phyloP scores from a whole-genome alignment of 176 grass and related monocot genomes.

The Chloris gayana region DNA sequence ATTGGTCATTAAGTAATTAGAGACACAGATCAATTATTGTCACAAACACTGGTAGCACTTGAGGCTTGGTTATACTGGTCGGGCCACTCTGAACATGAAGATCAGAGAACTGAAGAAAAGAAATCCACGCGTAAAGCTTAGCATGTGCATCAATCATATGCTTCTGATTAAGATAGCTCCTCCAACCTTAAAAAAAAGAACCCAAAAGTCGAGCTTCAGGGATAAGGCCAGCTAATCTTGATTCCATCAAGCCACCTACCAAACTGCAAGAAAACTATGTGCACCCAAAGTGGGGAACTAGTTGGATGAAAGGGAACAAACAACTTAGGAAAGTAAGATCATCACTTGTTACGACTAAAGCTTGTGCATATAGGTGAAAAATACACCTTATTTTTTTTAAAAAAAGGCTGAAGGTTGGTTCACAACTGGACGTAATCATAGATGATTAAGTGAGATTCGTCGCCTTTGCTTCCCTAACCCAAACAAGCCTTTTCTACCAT shows the following conservation, averaged over 20 bases:
- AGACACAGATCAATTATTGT: slow-evolving; percentile 33
- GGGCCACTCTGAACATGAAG: neutral
- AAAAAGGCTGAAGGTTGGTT: slow-evolving; percentile 14
- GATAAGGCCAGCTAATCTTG: slow-evolving; percentile 36
- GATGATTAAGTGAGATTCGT: neutral
- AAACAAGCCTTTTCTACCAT: slow-evolving; percentile 40
- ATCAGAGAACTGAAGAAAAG: slow-evolving; percentile 4
- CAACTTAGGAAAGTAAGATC: slow-evolving; percentile 30
- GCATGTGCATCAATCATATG: slow-evolving; percentile 20
- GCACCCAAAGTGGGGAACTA: slow-evolving; percentile 51
- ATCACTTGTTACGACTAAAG: slow-evolving; percentile 7
- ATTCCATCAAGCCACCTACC: slow-evolving; percentile 32
- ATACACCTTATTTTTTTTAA: neutral
- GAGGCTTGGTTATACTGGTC: neutral
- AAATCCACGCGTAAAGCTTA: neutral
- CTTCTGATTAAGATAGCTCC: slow-evolving; percentile 8
- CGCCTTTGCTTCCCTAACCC: slow-evolving; percentile 43
- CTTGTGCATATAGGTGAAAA: neutral
- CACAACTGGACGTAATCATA: neutral
- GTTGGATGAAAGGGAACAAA: slow-evolving; percentile 30
- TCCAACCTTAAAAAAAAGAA: slow-evolving; percentile 21
- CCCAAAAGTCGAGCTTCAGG: neutral
- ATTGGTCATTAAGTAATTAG: slow-evolving; percentile 10
- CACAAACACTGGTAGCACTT: neutral
- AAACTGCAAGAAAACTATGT: slow-evolving; percentile 37